phyloP scores from a whole-genome alignment of 352 stramenopile species.

The Phytophthora europaea region DNA sequence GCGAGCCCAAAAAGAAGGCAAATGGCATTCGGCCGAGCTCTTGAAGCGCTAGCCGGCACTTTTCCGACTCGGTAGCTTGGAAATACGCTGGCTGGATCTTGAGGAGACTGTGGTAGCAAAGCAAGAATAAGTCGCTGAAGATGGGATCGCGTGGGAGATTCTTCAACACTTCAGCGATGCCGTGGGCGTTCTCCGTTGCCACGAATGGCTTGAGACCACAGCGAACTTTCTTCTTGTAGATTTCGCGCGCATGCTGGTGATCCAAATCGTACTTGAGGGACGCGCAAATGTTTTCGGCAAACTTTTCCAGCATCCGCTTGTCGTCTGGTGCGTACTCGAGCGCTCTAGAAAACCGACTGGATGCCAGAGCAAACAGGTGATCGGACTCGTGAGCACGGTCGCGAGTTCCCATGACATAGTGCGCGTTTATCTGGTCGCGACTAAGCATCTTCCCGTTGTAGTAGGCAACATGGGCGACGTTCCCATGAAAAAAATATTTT shows the following conservation, averaged over 20 bases:
- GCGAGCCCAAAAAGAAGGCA: constrained; percentile 73
- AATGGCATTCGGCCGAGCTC: constrained; percentile 76
- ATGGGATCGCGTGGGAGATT: constrained; percentile 74
- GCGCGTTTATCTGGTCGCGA: constrained; percentile 76
- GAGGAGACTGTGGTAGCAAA: constrained; percentile 69
- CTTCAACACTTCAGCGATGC: constrained; percentile 86
- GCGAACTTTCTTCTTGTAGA: constrained; percentile 87
- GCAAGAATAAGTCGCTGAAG: constrained; percentile 85
- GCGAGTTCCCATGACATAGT: constrained; percentile 75
- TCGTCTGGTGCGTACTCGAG: constrained; percentile 75
- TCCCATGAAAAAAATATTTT: constrained; percentile 90
- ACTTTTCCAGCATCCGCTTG: constrained; percentile 70
- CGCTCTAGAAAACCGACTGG: constrained; percentile 69
- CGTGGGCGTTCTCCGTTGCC: constrained; percentile 70
- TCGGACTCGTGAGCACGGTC: constrained; percentile 77
- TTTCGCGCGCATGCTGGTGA: constrained; percentile 64
- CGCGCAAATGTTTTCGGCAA: constrained; percentile 83
- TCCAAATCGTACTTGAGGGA: constrained; percentile 87
- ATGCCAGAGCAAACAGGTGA: constrained; percentile 81
- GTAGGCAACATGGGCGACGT: constrained; percentile 87
- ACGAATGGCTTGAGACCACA: constrained; percentile 71
- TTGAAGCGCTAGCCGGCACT: constrained; percentile 56
- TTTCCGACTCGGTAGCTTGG: constrained; percentile 51
- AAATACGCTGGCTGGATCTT: constrained; percentile 71
- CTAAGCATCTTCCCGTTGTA: constrained; percentile 72